Evolutionary conservation across 2,329 filamentous ascomycete genomes (phyloP), one percentile per base, ranked within the genome.

Genomic region (Fusarium redolens): DNA sequence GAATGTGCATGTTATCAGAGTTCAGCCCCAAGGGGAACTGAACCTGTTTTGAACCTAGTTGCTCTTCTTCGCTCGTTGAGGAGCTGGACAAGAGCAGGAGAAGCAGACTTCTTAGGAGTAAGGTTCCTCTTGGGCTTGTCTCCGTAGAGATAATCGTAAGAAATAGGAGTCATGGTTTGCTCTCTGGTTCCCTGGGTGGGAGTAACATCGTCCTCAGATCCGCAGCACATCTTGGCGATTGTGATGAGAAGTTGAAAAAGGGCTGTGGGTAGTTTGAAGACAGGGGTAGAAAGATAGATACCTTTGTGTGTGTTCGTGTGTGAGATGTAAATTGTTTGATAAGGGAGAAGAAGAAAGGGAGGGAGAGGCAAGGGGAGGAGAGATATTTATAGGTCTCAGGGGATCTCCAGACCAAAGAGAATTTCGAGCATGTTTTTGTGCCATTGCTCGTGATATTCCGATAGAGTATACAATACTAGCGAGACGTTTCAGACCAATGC

Each of bases 401-500:
- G 9, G 17, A n/a, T 20, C 13, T 9, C 5, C 3, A 20, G 5
- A 35, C 7, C 20, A 37, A 10, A 37, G 22, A 7, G 4, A 38
- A 6, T 17, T 20, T 25, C 15, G 7, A 14, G n/a, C 8, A 33
- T 14, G 15, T 15, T 33, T 50, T 33, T 15, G 15, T 25, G 30
- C 10, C n/a, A 15, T 33, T 4, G 28, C 14, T 31, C 11, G 14
- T 31, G 11, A 33, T 4, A 10, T 33, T 48, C 15, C 14, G 7
- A 22, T 17, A 17, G 30, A 17, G 3, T 31, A 31, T n/a, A 5
- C 7, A 17, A 12, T 17, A 7, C 14, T 22, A 4, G 7, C 8
- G 12, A n/a, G 3, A 6, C 3, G 2, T 6, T n/a, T 22, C 3
- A 18, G 10, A 13, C 5, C 4, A 11, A 5, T 15, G 13, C 5